These are phyloP conservation scores for Verticillium tricorpus DNA, from an alignment of 2,329 filamentous ascomycete species.

Conservation along the genomic window DNA sequence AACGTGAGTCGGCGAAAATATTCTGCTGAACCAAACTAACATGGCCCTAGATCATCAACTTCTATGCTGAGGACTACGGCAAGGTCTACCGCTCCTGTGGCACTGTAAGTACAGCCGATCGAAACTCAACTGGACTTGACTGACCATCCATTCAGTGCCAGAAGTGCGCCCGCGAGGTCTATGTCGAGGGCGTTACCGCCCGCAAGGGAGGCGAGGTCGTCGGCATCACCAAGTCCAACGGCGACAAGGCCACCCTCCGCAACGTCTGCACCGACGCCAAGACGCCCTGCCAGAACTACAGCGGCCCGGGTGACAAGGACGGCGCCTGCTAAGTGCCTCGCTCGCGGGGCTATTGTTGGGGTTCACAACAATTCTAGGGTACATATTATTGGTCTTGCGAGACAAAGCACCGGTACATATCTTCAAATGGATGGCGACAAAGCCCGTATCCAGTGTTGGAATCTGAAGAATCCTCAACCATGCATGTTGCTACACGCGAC, in stretches of 20 bases:
- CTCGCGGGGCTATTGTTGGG: too few species aligned
- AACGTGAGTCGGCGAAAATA: conserved; percentile 6
- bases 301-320: conserved; percentile 11
- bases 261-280: conserved; percentile 15
- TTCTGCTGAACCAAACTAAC: background rate
- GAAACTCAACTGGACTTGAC: background rate
- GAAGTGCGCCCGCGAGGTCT: conserved; percentile 10
- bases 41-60: conserved; percentile 24
- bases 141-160: background rate
- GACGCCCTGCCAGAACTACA: conserved; percentile 14
- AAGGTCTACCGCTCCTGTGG: conserved; percentile 39
- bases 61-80: conserved; percentile 41
- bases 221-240: conserved; percentile 10
- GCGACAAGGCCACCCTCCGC: conserved; percentile 10
- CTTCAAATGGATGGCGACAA: too few species aligned
- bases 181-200: conserved; percentile 10
- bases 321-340: conserved; percentile 5
- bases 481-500: too few species aligned
- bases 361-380: too few species aligned
- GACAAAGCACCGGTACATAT: too few species aligned
- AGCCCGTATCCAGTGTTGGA: too few species aligned
- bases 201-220: conserved; percentile 9
- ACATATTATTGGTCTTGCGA: too few species aligned
- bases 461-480: too few species aligned
- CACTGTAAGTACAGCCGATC: conserved; percentile 25